These are phyloP conservation scores for Sclerotiophoma versabilis DNA, from an alignment of 2,329 filamentous ascomycete genomes.

Conservation along the genomic window DNA sequence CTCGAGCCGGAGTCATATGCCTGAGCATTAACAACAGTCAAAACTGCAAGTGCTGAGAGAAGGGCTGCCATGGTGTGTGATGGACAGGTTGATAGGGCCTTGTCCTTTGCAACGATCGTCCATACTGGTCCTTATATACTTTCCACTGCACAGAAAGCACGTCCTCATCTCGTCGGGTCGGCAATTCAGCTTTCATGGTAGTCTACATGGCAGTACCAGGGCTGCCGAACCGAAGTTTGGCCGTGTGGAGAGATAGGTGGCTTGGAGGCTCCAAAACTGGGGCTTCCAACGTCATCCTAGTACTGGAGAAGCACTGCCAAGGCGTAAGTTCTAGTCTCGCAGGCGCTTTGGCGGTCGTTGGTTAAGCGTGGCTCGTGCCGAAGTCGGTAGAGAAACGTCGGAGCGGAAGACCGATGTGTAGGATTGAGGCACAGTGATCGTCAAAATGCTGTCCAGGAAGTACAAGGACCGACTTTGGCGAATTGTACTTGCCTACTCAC, in stretches of 20 bases:
- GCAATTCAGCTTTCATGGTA: slow-evolving; percentile 4
- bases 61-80: slow-evolving; percentile 35
- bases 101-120: slow-evolving; percentile 7
- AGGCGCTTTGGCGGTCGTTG: slow-evolving; percentile 14
- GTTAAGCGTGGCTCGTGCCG: slow-evolving; percentile 6
- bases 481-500: not conserved
- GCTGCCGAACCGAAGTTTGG: slow-evolving; percentile 30
- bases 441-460: not conserved
- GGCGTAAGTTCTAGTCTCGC: slow-evolving; percentile 24
- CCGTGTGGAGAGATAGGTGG: slow-evolving; percentile 25
- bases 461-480: not conserved
- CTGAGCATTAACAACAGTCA: slow-evolving; percentile 35
- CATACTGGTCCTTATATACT: slow-evolving; percentile 31
- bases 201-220: not conserved
- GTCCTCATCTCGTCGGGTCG: slow-evolving; percentile 9
- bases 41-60: slow-evolving; percentile 33
- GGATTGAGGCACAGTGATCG: slow-evolving; percentile 1
- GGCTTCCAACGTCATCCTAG: slow-evolving; percentile 24
- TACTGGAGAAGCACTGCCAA: slow-evolving; percentile 30
- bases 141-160: slow-evolving; percentile 2
- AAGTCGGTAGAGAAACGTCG: not conserved
- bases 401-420: not conserved
- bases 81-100: slow-evolving; percentile 23
- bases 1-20: slow-evolving; percentile 26
- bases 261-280: slow-evolving; percentile 14